Evolutionary conservation across 2,329 filamentous ascomycete species (phyloP).

Genomic region (Monosporascus sp.): DNA sequence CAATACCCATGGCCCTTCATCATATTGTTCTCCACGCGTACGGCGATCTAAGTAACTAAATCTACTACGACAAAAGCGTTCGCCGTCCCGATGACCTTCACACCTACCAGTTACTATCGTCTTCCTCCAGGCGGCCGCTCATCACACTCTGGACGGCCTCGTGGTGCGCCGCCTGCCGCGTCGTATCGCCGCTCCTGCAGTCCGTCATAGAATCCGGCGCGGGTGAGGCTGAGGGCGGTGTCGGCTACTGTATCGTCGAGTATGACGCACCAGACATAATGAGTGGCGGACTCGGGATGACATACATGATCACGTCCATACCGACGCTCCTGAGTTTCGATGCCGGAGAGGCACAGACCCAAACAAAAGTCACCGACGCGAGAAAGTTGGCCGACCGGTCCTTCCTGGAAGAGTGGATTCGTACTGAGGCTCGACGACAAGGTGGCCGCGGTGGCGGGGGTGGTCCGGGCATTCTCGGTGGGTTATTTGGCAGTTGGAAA

Average conservation of each 20-base stretch:
- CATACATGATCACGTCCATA: conserved; percentile 53
- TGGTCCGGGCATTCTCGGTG: conserved; percentile 19
- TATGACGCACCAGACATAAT: conserved; percentile 54
- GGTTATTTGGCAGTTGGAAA: conserved; percentile 25
- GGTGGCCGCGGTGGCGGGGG: conserved; percentile 37
- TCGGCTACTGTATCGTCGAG: conserved; percentile 49
- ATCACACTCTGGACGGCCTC: conserved; percentile 56
- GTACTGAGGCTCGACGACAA: conserved; percentile 41
- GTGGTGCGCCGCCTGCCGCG: conserved; percentile 50
- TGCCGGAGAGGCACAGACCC: conserved; percentile 44
- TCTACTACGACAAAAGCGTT: conserved; percentile 33
- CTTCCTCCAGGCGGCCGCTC: conserved; percentile 48
- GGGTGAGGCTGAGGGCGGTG: conserved; percentile 50
- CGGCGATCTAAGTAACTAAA: background rate
- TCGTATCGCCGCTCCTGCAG: conserved; percentile 42
- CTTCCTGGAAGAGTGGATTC: conserved; percentile 50
- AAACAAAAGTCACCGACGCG: conserved; percentile 45
- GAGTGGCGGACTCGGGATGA: conserved; percentile 39
- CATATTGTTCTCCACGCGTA: background rate
- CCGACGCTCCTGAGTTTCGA: conserved; percentile 56
- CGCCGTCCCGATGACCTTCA: conserved; percentile 49
- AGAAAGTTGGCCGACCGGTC: conserved; percentile 41
- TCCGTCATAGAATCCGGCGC: conserved; percentile 44
- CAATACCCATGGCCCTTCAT: conserved; percentile 1
- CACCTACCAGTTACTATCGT: conserved; percentile 50